Conservation (phyloP, 2,329 filamentous ascomycete species). For the Colletotrichum lindemuthianum region DNA sequence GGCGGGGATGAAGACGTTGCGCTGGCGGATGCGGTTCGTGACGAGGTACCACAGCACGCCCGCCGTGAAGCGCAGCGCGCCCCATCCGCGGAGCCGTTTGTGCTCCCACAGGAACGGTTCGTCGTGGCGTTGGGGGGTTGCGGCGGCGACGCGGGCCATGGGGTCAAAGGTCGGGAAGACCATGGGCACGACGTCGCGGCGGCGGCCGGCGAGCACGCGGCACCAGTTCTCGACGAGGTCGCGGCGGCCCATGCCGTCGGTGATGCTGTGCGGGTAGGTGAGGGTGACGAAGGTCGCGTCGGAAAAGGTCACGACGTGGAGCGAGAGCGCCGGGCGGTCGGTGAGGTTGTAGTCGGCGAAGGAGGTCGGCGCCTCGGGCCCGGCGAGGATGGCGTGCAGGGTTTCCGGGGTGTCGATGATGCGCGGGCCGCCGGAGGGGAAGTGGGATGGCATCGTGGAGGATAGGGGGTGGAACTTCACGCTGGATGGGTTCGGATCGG, state of each 20-base stretch:
- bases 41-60: conserved; percentile 26
- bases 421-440: background rate
- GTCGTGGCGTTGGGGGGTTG: conserved; percentile 37
- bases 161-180: conserved; percentile 40
- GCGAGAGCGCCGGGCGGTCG: conserved; percentile 57
- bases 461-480: conserved; percentile 13
- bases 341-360: conserved; percentile 51
- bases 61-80: conserved; percentile 17
- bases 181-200: conserved; percentile 51
- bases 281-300: conserved; percentile 61
- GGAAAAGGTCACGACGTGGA: conserved; percentile 59
- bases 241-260: conserved; percentile 38
- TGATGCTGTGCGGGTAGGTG: conserved; percentile 56
- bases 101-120: conserved; percentile 46
- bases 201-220: conserved; percentile 52
- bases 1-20: conserved; percentile 38
- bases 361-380: conserved; percentile 35
- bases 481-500: conserved; percentile 16
- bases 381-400: conserved; percentile 32
- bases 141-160: conserved; percentile 33
- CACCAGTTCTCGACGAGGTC: conserved; percentile 50
- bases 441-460: conserved; percentile 20
- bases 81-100: conserved; percentile 13
- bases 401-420: conserved; percentile 28
- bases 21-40: conserved; percentile 26